Evolutionary conservation across 2,329 filamentous ascomycete species (phyloP).

Genomic region (Sclerotinia minor): DNA sequence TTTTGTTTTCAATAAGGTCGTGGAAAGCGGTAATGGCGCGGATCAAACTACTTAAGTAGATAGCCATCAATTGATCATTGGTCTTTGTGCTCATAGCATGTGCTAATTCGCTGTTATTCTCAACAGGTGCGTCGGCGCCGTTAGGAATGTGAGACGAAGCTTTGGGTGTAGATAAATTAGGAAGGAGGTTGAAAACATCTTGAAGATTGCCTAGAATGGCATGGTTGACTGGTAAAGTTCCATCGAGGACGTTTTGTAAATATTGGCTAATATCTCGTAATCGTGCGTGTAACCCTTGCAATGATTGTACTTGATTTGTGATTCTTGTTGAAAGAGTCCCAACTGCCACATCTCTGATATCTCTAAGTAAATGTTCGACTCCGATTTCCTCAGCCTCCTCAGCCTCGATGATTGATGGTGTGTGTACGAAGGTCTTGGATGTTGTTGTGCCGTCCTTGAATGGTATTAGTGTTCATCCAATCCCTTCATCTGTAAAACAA

Average conservation of each 20-base stretch:
- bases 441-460: constrained; percentile 91
- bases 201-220: constrained; percentile 97
- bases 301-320: constrained; percentile 94
- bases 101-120: constrained; percentile 80
- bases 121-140: constrained; percentile 47
- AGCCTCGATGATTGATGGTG: constrained; percentile 95
- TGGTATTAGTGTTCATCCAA: constrained; percentile 26
- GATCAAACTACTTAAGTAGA: constrained; percentile 96
- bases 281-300: constrained; percentile 92
- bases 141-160: constrained; percentile 56
- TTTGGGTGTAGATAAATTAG: constrained; percentile 87
- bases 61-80: constrained; percentile 97
- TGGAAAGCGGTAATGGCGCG: constrained; percentile 98
- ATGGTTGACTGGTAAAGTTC: constrained; percentile 92
- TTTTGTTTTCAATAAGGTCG: constrained; percentile 99
- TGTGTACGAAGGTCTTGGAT: constrained; percentile 96
- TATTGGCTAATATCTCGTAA: constrained; percentile 95
- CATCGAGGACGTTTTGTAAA: constrained; percentile 91
- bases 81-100: constrained; percentile 98
- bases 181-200: constrained; percentile 97
- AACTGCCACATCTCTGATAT: constrained; percentile 96
- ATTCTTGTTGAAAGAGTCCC: constrained; percentile 95
- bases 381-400: constrained; percentile 99
- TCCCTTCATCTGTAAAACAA: not conserved
- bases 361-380: constrained; percentile 94